Evolutionary conservation across 2,329 filamentous ascomycete species (phyloP), one percentile per base, ranked within the genome.

Genomic region (Podosphaera xanthii): DNA sequence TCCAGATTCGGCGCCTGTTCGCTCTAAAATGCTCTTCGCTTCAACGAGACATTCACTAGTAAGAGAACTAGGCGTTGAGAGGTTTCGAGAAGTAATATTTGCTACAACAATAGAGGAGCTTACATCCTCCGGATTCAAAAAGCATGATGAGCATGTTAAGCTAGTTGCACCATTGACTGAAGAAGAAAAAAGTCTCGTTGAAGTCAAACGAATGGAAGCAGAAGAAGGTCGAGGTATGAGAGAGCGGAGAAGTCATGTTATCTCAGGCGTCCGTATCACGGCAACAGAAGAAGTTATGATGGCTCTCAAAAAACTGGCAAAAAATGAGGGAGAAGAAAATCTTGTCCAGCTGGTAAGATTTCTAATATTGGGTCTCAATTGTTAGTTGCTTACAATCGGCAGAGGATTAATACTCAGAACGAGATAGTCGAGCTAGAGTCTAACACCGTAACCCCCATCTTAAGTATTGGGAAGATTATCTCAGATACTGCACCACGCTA

Each of bases 11-110:
- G 87, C 87, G 46, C 84, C 83, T 35, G 86, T 92, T 60, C 82
- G 87, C 46, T 84, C 88, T 69, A 92, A 92, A 76, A 92, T 87
- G 83, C 78, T 92, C 31, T 90, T 91, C 70, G 86, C 87, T 4
- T 80, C 82, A 33, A 90, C 87, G 35, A 79, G 86, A 8, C 74
- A 90, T 65, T 86, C 86, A 0, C 76, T 92, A 0, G 78, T 84
- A 57, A 79, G 86, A 49, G 86, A 91, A 71, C 75, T 92, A 8
- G 87, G 87, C 53, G 79, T 81, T 59, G 86, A 92, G 69, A 77
- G 87, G 66, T 91, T 92, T 71, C 75, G 83, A 58, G 84, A 90
- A 69, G 84, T 80, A 33, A 75, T 91, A 49, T 88, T 90, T 68
- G 80, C 78, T 9, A 91, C 85, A 0, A 79, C 76, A 48, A 73